Evolutionary conservation across 352 stramenopile species (phyloP), one percentile per base, ranked within the genome.

Genomic region (Globisporangium takayamanum): DNA sequence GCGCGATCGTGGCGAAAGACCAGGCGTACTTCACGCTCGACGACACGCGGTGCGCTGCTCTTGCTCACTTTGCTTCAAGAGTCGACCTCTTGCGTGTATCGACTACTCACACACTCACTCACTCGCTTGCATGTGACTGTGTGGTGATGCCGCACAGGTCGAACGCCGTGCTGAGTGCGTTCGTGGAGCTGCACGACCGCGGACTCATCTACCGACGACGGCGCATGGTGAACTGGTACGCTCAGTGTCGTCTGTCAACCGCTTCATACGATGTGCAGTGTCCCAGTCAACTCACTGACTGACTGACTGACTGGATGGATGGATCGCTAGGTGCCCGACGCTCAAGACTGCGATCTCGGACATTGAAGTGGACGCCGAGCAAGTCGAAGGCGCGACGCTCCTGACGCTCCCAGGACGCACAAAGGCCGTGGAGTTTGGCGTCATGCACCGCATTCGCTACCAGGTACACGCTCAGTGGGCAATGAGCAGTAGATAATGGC

Each of bases 1-100:
- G 97, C 18, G 90, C 84, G 2, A 94, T 88, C 41, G 92, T 99
- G 4, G 97, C 99, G 82, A 99, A 98, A 86, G 85, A 89, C 52
- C 69, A 97, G 36, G 88, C 98, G 63, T 96, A 95, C 52, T 99
- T 99, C 72, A 99, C 98, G 44, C 98, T 99, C 73, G 97, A 99
- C 66, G 82, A 97, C 6, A 92, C 90, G 56, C 87, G 98, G 53
- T 98, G 69, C 55, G 80, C 82, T 59, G 22, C 22, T 22, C 22
- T 81, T 25, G 44, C 20, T 18, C 14, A 80, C 44, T 82, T 97
- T 83, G 86, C 10, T 97, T 12, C 28, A 6, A 5, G 28, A 3
- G 95, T 60, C 80, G 82, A 62, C 57, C 56, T 53, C 49, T 6
- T 37, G 48, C 20, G 41, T 8, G 2, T 1, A 46, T 10, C 41